Base-by-base conservation (phyloP, 2,329 filamentous ascomycete species). In the Capronia coronata region DNA sequence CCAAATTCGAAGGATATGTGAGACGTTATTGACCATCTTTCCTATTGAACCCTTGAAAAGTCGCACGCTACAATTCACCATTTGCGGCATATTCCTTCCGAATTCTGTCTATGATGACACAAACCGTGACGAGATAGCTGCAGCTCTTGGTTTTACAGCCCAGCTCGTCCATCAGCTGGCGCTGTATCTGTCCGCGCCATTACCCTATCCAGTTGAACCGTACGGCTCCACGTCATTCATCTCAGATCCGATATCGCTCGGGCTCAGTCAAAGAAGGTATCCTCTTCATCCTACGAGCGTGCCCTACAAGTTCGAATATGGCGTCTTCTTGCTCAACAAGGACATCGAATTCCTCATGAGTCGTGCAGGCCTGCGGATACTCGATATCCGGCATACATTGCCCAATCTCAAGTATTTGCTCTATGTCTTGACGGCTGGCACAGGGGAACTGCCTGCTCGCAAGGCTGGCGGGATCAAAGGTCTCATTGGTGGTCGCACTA, bases 271-370 rank as follows among this genome's bases (percentile, higher is more conserved):
- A 39, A 75, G 83, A 46, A 82, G 81, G 4, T 98, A 94, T 61
- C 93, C 93, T 0, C 76, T 98, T 0, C 90, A 90, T 67, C 68
- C 86, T 71, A 76, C 78, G 63, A 77, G 79, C 2, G 80, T 88
- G 0, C 81, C 89, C 39, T 97, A 91, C 71, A 83, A 91, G 2
- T 97, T 97, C 67, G 91, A 97, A 61, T 98, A 97, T 65, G 93
- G 77, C 9, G 93, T 95, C 64, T 98, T 97, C 62, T 72, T 97
- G n/a, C 76, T 98, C 11, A 97, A 97, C 71, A 96, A 97, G 68
- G 75, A 97, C 63, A 90, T 98, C 48, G 90, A 97, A 59, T 74
- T 82, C 41, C 64, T 85, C 9, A 71, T 80, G 60, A 77, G 75
- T 52, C 69, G 72, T 1, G 82, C 89, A 57, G 84, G 84, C 0